phyloP scores from a whole-genome alignment of 805 yeast species.

The Metahyphopichia silvanorum region DNA sequence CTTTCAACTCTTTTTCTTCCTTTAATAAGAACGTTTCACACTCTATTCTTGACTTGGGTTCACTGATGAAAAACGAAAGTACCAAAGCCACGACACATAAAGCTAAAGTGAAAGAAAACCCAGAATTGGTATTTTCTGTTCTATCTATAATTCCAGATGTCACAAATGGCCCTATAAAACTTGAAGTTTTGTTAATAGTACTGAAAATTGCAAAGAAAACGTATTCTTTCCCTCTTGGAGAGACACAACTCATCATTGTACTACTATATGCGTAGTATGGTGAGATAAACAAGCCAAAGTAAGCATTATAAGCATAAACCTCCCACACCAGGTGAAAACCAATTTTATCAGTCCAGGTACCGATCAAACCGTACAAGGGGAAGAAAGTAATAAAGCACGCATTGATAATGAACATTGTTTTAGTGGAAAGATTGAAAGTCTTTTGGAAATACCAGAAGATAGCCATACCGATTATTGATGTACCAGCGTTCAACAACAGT shows the following conservation, averaged over 20 bases:
- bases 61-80: constrained; percentile 1
- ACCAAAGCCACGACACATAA: constrained; percentile 1
- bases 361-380: constrained; percentile 2
- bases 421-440: constrained; percentile 1
- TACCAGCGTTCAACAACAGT: constrained; percentile 1
- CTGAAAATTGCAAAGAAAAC: constrained; percentile 6
- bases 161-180: constrained; percentile 6
- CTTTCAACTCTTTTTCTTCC: constrained; percentile 1
- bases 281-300: constrained; percentile 3
- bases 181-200: constrained; percentile 4
- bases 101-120: constrained; percentile 1
- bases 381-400: constrained; percentile 2
- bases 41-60: constrained; percentile 2
- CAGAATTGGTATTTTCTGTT: constrained; percentile 3
- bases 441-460: constrained; percentile 1
- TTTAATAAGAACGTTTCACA: constrained; percentile 2
- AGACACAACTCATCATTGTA: constrained; percentile 5
- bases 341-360: constrained; percentile 3
- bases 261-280: constrained; percentile 4
- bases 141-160: constrained; percentile 3
- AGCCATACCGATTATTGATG: constrained; percentile 1
- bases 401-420: constrained; percentile 3
- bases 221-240: constrained; percentile 5
- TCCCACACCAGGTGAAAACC: constrained; percentile 2
- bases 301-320: constrained; percentile 3